phyloP scores from a whole-genome alignment of 352 stramenopile genomes.

The Globisporangium abappressorium region DNA sequence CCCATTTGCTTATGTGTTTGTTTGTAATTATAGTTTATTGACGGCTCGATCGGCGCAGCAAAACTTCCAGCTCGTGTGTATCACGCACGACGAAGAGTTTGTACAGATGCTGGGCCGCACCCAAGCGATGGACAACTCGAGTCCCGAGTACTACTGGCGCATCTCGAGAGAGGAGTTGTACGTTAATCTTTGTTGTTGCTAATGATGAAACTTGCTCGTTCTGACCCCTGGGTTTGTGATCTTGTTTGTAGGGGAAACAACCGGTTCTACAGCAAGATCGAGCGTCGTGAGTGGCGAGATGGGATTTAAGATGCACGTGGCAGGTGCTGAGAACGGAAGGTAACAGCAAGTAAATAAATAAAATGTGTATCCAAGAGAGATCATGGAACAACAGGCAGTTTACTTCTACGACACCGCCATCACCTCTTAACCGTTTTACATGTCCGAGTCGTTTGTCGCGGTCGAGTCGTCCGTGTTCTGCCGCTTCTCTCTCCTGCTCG shows the following conservation, averaged over 20 bases:
- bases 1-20: neutral
- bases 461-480: neutral
- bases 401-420: neutral
- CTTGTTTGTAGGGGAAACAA: slow-evolving; percentile 56
- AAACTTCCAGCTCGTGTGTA: slow-evolving; percentile 99
- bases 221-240: neutral
- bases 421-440: neutral
- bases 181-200: slow-evolving; percentile 12
- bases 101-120: slow-evolving; percentile 86
- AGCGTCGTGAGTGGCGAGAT: slow-evolving; percentile 62
- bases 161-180: slow-evolving; percentile 84
- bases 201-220: slow-evolving; percentile 5
- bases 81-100: slow-evolving; percentile 99
- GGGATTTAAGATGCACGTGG: slow-evolving; percentile 25
- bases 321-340: neutral
- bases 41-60: slow-evolving; percentile 91
- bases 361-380: neutral
- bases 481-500: neutral
- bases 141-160: slow-evolving; percentile 83
- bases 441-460: neutral
- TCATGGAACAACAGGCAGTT: neutral
- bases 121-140: slow-evolving; percentile 66
- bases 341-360: neutral
- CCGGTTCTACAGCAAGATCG: slow-evolving; percentile 83
- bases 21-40: slow-evolving; percentile 85